These are phyloP conservation scores for Carpinus fangiana DNA, from an alignment of 306 rosid genomes.

Conservation along the genomic window DNA sequence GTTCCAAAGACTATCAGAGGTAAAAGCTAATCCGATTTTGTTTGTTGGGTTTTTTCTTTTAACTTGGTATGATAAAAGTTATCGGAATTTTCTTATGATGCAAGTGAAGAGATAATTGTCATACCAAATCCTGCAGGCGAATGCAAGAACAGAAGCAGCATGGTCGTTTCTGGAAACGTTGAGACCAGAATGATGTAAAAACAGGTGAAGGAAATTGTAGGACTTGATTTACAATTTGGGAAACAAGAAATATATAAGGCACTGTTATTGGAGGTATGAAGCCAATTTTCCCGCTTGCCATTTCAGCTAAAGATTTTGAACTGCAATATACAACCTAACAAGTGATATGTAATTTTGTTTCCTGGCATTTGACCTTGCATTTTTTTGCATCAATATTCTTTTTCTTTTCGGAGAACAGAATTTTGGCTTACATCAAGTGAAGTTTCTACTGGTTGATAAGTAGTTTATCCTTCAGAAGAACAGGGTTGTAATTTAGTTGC, in stretches of 20 bases:
- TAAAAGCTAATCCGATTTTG: slow-evolving; percentile 14
- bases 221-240: neutral
- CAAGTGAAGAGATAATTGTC: neutral
- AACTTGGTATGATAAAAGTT: neutral
- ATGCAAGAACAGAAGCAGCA: slow-evolving; percentile 70
- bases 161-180: slow-evolving; percentile 69
- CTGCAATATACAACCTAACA: neutral
- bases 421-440: slow-evolving; percentile 7
- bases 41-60: neutral
- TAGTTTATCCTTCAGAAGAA: neutral
- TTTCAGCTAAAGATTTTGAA: slow-evolving; percentile 4
- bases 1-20: slow-evolving; percentile 82
- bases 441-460: neutral
- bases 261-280: neutral
- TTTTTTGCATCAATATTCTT: neutral
- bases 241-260: neutral
- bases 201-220: neutral
- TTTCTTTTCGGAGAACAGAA: neutral
- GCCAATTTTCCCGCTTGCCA: neutral
- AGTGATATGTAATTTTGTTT: neutral
- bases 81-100: neutral
- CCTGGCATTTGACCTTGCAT: neutral
- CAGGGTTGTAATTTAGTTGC: neutral
- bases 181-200: slow-evolving; percentile 34
- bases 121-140: slow-evolving; percentile 49